phyloP scores from a whole-genome alignment of 129 eudicot species.

The Lactuca saligna region DNA sequence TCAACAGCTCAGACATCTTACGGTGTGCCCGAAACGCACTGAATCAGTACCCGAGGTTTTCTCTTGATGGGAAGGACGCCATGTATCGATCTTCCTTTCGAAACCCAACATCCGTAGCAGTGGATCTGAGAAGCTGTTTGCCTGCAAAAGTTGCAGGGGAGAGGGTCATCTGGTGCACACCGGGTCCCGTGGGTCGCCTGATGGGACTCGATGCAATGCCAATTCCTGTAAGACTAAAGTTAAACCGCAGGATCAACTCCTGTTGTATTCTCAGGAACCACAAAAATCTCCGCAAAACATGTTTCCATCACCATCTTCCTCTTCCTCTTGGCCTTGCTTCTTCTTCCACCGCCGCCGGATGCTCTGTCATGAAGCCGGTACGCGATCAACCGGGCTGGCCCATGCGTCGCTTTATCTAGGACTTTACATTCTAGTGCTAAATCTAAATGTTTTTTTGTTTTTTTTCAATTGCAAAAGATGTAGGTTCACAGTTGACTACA shows the following conservation, averaged over 20 bases:
- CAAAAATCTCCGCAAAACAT: constrained; percentile 38
- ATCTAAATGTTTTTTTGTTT: constrained; percentile 1
- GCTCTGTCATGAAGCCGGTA: constrained; percentile 39
- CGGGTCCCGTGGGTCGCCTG: constrained; percentile 75
- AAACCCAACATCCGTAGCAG: constrained; percentile 23
- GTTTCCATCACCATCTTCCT: no score
- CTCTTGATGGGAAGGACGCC: constrained; percentile 91
- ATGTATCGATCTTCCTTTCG: constrained; percentile 85
- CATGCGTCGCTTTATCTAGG: constrained; percentile 34
- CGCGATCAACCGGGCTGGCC: constrained; percentile 46
- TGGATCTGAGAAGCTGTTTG: constrained; percentile 22
- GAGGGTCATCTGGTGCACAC: constrained; percentile 91
- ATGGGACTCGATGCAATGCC: constrained; percentile 98
- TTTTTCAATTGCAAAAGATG: not conserved
- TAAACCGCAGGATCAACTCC: constrained; percentile 33
- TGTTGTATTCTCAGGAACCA: constrained; percentile 41
- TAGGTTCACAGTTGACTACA: not conserved
- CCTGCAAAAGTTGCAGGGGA: constrained; percentile 77
- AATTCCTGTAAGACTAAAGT: constrained; percentile 49
- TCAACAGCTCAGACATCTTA: constrained; percentile 81
- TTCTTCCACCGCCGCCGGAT: constrained; percentile 14
- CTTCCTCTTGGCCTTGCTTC: no score
- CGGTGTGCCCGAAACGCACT: constrained; percentile 87
- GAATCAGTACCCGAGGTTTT: constrained; percentile 91
- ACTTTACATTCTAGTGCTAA: not conserved